These are phyloP conservation scores for Apostasia ramifera DNA, from an alignment of 106 monocot species.

Conservation along the genomic window DNA sequence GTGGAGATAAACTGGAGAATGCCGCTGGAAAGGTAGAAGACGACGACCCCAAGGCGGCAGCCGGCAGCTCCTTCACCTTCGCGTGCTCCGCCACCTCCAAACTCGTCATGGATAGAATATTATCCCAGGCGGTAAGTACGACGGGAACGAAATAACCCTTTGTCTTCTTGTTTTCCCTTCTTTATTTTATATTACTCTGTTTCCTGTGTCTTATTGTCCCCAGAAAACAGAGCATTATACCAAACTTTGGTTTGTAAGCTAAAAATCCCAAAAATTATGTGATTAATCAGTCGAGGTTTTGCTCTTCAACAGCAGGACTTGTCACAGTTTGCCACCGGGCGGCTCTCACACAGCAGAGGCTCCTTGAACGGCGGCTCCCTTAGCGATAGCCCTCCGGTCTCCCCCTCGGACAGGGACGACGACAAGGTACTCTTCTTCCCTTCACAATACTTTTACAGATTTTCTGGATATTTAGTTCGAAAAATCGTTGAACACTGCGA, in stretches of 20 bases:
- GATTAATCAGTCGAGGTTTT: neutral
- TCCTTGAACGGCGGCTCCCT: slow-evolving; percentile 82
- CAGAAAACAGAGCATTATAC: too few relatives aligned
- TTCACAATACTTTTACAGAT: neutral
- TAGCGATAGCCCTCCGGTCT: slow-evolving; percentile 87
- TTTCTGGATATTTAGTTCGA: neutral
- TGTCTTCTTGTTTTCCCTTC: too few relatives aligned
- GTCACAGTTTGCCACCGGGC: slow-evolving; percentile 65
- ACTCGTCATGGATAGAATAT: slow-evolving; percentile 77
- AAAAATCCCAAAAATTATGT: too few relatives aligned
- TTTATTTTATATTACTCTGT: too few relatives aligned
- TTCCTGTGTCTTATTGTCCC: too few relatives aligned
- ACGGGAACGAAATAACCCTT: too few relatives aligned
- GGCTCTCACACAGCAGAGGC: slow-evolving; percentile 94
- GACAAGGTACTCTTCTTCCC: slow-evolving; percentile 28
- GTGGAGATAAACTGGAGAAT: slow-evolving; percentile 21
- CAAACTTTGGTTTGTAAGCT: too few relatives aligned
- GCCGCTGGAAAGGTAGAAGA: slow-evolving; percentile 15
- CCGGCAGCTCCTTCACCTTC: slow-evolving; percentile 65
- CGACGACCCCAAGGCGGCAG: slow-evolving; percentile 16
- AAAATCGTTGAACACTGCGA: slow-evolving; percentile 5
- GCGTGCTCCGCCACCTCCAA: slow-evolving; percentile 73
- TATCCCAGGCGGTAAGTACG: slow-evolving; percentile 73
- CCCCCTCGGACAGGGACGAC: slow-evolving; percentile 71
- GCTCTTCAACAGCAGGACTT: slow-evolving; percentile 45